A percentile compares a stretch with the other conserved stretches of the same genome.
These are phyloP conservation scores for Rhytidiadelphus loreus DNA, from an alignment of 225 moss, liverwort and hornwort genomes.

Conservation along the genomic window DNA sequence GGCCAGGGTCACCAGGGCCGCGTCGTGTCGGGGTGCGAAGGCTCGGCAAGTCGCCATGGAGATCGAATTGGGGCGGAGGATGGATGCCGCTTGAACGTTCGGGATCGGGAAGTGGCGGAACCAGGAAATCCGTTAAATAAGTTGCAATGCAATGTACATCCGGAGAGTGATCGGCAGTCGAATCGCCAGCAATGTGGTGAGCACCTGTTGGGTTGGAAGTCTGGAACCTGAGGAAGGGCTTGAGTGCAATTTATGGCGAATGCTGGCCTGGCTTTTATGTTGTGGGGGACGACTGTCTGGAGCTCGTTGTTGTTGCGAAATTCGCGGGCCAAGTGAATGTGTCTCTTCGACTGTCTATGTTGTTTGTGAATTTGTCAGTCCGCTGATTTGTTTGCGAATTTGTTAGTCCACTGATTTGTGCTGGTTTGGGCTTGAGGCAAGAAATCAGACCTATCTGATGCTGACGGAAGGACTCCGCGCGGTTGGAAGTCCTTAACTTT, in stretches of 20 bases:
- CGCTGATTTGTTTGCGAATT: not conserved
- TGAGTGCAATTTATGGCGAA: not conserved
- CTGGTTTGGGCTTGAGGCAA: not conserved
- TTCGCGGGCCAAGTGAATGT: not conserved
- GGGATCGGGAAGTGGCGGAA: not conserved
- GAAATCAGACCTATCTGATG: not conserved
- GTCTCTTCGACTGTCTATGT: not conserved
- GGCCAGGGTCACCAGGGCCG: not conserved
- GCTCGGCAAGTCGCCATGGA: not conserved
- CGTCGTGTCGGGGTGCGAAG: not conserved
- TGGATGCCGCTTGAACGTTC: not conserved
- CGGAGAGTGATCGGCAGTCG: not conserved
- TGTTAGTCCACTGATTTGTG: not conserved
- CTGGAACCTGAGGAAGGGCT: not conserved
- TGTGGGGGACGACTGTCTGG: not conserved
- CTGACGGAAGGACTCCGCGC: not conserved
- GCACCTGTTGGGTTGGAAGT: not conserved
- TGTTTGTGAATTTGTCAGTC: not conserved
- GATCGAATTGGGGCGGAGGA: not conserved
- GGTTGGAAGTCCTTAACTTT: not conserved
- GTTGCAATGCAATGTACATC: not conserved
- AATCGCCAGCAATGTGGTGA: not conserved
- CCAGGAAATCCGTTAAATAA: not conserved
- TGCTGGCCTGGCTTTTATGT: not conserved
- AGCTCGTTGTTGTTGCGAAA: not conserved